phyloP scores from a whole-genome alignment of 208 protist species.

The Trypanosomatidae sp. region DNA sequence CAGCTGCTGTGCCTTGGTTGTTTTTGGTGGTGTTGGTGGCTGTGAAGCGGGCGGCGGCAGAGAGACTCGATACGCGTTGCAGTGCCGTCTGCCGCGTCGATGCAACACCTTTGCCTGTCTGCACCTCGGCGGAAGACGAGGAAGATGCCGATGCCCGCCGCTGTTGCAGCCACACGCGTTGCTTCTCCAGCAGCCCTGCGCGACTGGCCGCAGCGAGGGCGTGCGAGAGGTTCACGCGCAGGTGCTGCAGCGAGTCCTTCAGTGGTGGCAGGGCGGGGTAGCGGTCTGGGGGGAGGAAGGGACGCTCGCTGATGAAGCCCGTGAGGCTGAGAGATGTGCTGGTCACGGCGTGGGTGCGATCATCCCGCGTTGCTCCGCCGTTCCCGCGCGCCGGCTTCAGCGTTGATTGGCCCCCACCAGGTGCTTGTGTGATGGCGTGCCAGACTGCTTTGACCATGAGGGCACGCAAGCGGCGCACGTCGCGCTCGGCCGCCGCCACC shows the following conservation, averaged over 20 bases:
- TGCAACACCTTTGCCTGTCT: too few relatives aligned
- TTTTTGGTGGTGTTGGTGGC: not conserved
- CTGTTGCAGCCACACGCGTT: conserved; percentile 21
- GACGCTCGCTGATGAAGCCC: conserved; percentile 9
- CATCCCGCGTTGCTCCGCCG: not conserved
- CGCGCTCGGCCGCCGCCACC: conserved; percentile 35
- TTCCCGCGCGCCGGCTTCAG: too few relatives aligned
- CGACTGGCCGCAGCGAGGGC: conserved; percentile 19
- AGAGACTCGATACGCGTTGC: conserved; percentile 18
- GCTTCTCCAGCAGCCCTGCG: conserved; percentile 15
- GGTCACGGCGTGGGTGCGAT: not conserved
- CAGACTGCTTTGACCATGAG: conserved; percentile 65
- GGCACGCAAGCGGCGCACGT: conserved; percentile 36
- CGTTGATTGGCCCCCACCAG: not conserved
- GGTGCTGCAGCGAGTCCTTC: conserved; percentile 14
- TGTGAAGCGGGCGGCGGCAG: not conserved
- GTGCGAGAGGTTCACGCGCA: conserved; percentile 26
- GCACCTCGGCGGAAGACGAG: not conserved
- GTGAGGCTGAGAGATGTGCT: not conserved
- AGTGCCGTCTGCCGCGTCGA: conserved; percentile 14
- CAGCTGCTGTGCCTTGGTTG: not conserved
- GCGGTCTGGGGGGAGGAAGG: conserved; percentile 41
- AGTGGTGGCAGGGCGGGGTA: conserved; percentile 29
- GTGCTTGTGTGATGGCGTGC: conserved; percentile 34
- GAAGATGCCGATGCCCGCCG: not conserved